Percentiles rank a stretch among this genome's conserved stretches.
Conservation (phyloP, 768 basidiomycete species). For the Boletellus emodensis region DNA sequence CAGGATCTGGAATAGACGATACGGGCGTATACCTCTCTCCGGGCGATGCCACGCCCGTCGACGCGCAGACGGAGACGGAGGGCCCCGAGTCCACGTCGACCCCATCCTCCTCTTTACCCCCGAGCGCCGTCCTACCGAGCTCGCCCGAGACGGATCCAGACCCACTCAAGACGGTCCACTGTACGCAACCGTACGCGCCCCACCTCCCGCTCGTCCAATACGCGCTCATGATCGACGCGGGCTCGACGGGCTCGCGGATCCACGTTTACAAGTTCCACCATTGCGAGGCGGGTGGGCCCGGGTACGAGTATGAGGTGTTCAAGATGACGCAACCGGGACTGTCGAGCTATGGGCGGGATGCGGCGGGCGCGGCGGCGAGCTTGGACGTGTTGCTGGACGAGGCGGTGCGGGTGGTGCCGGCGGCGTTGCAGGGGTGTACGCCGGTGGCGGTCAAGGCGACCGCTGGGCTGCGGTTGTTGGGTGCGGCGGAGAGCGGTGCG, state of each 20-base stretch:
- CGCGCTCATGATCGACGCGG: constrained; percentile 97
- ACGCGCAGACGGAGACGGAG: not conserved
- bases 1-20: too few species aligned
- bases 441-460: constrained; percentile 92
- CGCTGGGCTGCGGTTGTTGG: constrained; percentile 78
- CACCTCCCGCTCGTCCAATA: constrained; percentile 72
- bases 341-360: constrained; percentile 47
- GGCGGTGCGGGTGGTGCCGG: constrained; percentile 75
- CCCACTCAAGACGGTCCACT: constrained; percentile 67
- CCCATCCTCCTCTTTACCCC: not conserved
- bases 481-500: constrained; percentile 53
- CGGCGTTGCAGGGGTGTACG: constrained; percentile 58
- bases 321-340: constrained; percentile 77
- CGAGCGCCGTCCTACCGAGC: constrained; percentile 30
- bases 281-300: constrained; percentile 78
- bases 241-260: constrained; percentile 94
- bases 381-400: constrained; percentile 78
- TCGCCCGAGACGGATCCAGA: constrained; percentile 75
- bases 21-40: constrained; percentile 20
- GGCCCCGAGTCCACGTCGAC: not conserved
- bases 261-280: constrained; percentile 99
- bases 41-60: constrained; percentile 12
- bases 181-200: constrained; percentile 51
- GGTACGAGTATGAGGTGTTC: constrained; percentile 93
- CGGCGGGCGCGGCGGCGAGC: constrained; percentile 69